Evolutionary conservation across 352 stramenopile genomes (phyloP).

Genomic region (Globisporangium splendens): DNA sequence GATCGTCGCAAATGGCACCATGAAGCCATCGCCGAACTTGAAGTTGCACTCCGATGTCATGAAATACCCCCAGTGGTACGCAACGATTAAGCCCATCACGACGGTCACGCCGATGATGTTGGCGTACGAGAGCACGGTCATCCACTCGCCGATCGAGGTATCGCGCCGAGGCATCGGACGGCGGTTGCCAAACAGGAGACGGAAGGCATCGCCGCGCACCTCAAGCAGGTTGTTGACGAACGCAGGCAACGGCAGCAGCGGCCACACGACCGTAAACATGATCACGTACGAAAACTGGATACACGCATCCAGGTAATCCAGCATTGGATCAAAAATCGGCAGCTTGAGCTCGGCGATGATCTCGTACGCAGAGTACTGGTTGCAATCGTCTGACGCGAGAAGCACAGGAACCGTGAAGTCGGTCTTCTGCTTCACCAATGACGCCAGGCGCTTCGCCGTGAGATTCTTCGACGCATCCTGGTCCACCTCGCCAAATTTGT

Average conservation of each 20-base stretch:
- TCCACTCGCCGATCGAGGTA: slow-evolving; percentile 81
- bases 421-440: slow-evolving; percentile 68
- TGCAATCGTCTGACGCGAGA: slow-evolving; percentile 73
- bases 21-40: slow-evolving; percentile 56
- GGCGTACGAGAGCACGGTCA: slow-evolving; percentile 78
- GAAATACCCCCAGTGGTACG: slow-evolving; percentile 86
- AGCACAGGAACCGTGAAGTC: slow-evolving; percentile 66
- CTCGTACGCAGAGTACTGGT: slow-evolving; percentile 86
- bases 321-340: slow-evolving; percentile 75
- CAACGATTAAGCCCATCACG: slow-evolving; percentile 73
- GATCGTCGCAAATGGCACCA: slow-evolving; percentile 73
- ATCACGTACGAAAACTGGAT: slow-evolving; percentile 90
- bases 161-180: slow-evolving; percentile 80
- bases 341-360: slow-evolving; percentile 83
- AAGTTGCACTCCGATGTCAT: slow-evolving; percentile 67
- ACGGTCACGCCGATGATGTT: slow-evolving; percentile 86
- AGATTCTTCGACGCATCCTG: slow-evolving; percentile 38
- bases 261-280: slow-evolving; percentile 90
- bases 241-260: slow-evolving; percentile 80
- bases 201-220: slow-evolving; percentile 81
- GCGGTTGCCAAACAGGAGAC: slow-evolving; percentile 73
- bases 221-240: slow-evolving; percentile 87
- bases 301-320: slow-evolving; percentile 85
- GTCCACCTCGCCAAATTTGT: slow-evolving; percentile 19
- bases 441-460: slow-evolving; percentile 56